These are phyloP conservation scores for Nitzschia palea DNA, from an alignment of 108 stramenopile species.

Conservation along the genomic window DNA sequence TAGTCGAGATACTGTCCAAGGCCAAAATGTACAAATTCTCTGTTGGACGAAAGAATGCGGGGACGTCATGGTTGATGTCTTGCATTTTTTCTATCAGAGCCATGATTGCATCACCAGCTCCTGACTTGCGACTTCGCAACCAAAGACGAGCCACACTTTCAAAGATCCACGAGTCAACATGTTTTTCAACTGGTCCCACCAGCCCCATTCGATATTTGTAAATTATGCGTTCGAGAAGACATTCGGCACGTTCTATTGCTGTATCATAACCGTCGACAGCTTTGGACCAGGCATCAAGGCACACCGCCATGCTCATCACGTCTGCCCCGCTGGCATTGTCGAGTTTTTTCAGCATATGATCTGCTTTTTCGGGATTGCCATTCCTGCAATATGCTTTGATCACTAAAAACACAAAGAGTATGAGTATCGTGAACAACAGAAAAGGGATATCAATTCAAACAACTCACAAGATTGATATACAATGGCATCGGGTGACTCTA, in stretches of 20 bases:
- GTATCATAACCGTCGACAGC: neutral
- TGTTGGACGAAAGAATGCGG: neutral
- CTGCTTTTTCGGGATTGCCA: constrained; percentile 14
- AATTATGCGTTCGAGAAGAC: neutral
- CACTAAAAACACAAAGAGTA: neutral
- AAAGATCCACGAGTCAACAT: constrained; percentile 9
- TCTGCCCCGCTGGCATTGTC: neutral
- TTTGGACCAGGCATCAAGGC: neutral
- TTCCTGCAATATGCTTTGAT: constrained; percentile 15
- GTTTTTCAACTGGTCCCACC: neutral
- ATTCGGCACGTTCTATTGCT: neutral
- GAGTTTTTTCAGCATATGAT: constrained; percentile 1
- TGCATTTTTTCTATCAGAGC: constrained; percentile 10
- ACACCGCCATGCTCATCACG: neutral
- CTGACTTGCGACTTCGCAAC: neutral
- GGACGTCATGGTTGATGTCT: neutral
- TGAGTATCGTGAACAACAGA: neutral
- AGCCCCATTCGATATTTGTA: neutral
- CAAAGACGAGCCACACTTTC: constrained; percentile 6
- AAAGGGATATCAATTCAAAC: neutral
- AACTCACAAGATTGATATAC: constrained; percentile 14
- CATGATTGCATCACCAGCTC: neutral
- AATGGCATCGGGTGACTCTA: constrained; percentile 1
- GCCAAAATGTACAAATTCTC: constrained; percentile 5
- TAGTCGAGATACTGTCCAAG: neutral